Percentiles rank a stretch among this genome's conserved stretches.
Conservation (phyloP, 2,329 filamentous ascomycete species). For the Nothophaeocryptopus gaeumannii region DNA sequence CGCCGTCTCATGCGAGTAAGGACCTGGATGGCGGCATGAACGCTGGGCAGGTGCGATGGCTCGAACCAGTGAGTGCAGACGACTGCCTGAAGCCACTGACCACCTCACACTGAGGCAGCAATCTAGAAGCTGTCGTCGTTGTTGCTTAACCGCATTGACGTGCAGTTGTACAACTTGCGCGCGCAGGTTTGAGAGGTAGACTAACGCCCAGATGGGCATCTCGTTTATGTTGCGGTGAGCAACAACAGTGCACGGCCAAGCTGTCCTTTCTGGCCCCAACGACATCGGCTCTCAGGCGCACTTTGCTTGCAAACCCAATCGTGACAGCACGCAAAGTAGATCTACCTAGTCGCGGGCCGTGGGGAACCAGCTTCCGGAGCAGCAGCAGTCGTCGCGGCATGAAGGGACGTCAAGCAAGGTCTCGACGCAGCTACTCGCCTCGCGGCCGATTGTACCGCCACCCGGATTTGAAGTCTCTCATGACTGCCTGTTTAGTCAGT, state of each 20-base stretch:
- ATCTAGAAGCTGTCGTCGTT: too few species aligned
- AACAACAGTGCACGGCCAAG: slow-evolving; percentile 11
- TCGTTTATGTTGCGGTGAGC: slow-evolving; percentile 20
- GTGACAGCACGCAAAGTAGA: slow-evolving; percentile 13
- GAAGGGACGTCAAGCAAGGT: slow-evolving; percentile 19
- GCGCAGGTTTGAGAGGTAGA: slow-evolving; percentile 15
- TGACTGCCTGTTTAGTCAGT: slow-evolving; percentile 11
- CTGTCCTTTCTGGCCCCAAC: slow-evolving; percentile 11
- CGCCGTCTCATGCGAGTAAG: slow-evolving; percentile 5
- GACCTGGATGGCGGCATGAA: slow-evolving; percentile 10
- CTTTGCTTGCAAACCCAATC: slow-evolving; percentile 9
- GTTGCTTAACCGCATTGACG: slow-evolving; percentile 2
- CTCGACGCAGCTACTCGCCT: neutral
- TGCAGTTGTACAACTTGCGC: slow-evolving; percentile 11
- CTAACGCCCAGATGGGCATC: slow-evolving; percentile 11
- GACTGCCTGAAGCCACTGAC: too few species aligned
- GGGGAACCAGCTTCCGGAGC: slow-evolving; percentile 14
- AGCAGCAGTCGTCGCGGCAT: slow-evolving; percentile 8
- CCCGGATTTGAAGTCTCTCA: slow-evolving; percentile 11
- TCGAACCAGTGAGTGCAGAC: too few species aligned
- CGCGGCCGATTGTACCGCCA: slow-evolving; percentile 16
- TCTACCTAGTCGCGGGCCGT: slow-evolving; percentile 17
- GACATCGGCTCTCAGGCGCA: slow-evolving; percentile 10
- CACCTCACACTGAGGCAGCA: too few species aligned
- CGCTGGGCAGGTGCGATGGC: neutral